Evolutionary conservation across 2,329 filamentous ascomycete species (phyloP).

Genomic region (Xylaria sp.): DNA sequence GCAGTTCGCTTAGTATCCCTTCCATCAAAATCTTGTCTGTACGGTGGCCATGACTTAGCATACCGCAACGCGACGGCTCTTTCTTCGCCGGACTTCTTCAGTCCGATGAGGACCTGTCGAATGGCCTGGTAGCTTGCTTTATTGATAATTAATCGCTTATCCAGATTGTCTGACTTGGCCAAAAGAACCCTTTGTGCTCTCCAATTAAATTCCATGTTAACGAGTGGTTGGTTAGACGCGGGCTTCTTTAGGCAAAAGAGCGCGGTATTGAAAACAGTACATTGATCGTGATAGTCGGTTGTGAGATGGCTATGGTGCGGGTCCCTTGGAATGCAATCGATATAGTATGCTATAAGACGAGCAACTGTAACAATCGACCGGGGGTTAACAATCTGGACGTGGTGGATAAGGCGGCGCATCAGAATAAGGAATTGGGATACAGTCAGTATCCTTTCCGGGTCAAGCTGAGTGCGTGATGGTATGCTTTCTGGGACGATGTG

Average conservation of each 20-base stretch:
- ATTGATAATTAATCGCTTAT: conserved; percentile 63
- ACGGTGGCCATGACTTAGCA: conserved; percentile 69
- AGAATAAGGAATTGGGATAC: conserved; percentile 42
- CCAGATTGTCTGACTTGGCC: conserved; percentile 60
- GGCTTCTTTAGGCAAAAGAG: conserved; percentile 53
- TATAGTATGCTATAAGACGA: conserved; percentile 47
- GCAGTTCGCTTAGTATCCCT: conserved; percentile 65
- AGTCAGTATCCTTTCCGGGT: conserved; percentile 30
- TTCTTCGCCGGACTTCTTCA: conserved; percentile 65
- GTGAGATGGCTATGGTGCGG: conserved; percentile 31
- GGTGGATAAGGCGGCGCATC: conserved; percentile 44
- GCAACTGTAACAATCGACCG: conserved; percentile 48
- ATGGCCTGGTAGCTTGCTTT: conserved; percentile 65
- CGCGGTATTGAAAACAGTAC: conserved; percentile 55
- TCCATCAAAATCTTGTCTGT: conserved; percentile 66
- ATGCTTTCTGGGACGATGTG: conserved; percentile 18
- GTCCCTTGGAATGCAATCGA: conserved; percentile 42
- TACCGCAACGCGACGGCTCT: conserved; percentile 60
- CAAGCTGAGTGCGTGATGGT: background rate
- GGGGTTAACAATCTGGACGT: conserved; percentile 46
- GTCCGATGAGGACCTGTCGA: conserved; percentile 62
- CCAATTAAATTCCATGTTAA: conserved; percentile 64
- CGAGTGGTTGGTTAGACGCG: conserved; percentile 49
- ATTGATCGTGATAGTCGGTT: conserved; percentile 46
- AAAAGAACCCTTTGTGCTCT: conserved; percentile 66